A percentile compares a stretch with the other conserved stretches of the same genome.
These are phyloP conservation scores for Ceratobasidium papillatum DNA, from an alignment of 1,284 basidiomycete species.

Conservation along the genomic window DNA sequence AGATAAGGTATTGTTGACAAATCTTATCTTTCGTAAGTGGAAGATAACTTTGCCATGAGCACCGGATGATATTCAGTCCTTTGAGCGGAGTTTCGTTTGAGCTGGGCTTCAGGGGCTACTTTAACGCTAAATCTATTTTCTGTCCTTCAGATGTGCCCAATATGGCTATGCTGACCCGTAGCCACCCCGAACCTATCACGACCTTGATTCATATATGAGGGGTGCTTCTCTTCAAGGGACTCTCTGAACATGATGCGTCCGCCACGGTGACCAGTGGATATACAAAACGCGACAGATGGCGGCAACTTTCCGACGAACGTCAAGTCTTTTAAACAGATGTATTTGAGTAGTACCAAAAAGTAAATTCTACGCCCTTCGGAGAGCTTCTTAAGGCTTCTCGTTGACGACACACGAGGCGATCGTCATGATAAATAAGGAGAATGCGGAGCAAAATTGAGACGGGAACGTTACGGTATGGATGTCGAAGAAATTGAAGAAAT, in stretches of 20 bases:
- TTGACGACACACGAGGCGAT: neutral
- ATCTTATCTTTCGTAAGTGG: neutral
- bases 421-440: neutral
- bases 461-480: neutral
- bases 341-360: neutral
- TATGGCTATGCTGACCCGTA: constrained; percentile 5
- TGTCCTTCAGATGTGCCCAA: neutral
- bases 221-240: constrained; percentile 3
- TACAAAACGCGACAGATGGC: neutral
- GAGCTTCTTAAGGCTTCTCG: neutral
- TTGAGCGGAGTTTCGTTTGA: constrained; percentile 3
- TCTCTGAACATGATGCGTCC: neutral
- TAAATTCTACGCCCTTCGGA: neutral
- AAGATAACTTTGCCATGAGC: neutral
- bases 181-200: neutral
- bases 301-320: neutral
- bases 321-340: neutral
- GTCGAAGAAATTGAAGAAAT: neutral
- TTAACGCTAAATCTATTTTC: neutral
- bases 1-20: neutral
- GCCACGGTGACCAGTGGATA: neutral
- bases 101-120: neutral
- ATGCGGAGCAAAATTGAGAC: neutral
- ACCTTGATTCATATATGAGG: constrained; percentile 1
- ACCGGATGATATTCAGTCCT: neutral